Conservation (phyloP, 768 basidiomycete genomes). For the Trametes villosa region DNA sequence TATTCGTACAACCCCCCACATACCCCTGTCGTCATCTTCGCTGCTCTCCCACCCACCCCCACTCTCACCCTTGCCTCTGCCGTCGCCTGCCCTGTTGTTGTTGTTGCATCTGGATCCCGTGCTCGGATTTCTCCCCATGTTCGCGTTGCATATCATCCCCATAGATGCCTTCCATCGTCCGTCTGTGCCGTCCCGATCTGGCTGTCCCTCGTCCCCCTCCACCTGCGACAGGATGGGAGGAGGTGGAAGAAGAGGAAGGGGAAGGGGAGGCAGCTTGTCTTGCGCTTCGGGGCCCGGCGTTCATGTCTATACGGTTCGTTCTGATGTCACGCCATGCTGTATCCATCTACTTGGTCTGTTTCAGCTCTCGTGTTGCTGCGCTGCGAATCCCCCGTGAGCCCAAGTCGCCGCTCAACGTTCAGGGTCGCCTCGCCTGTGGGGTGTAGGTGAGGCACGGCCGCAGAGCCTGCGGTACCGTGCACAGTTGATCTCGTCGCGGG, state of each 20-base stretch:
- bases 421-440: too few species aligned
- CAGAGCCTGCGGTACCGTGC: too few species aligned
- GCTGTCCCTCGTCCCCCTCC: too few species aligned
- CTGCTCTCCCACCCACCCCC: neutral
- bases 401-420: too few species aligned
- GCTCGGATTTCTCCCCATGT: neutral
- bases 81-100: neutral
- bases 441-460: too few species aligned
- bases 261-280: neutral
- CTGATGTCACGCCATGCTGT: constrained; percentile 12
- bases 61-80: neutral
- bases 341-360: constrained; percentile 10
- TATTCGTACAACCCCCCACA: constrained; percentile 6
- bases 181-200: too few species aligned
- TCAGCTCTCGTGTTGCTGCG: neutral
- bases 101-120: neutral
- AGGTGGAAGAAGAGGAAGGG: neutral
- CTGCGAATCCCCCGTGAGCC: neutral
- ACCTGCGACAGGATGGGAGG: neutral
- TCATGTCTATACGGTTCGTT: neutral
- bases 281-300: neutral
- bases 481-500: too few species aligned
- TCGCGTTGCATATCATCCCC: neutral
- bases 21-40: neutral
- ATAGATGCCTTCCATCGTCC: too few species aligned